Evolutionary conservation across 1,139 yeast genomes (phyloP), one percentile per base, ranked within the genome.

Genomic region (Fermentozyma sake): DNA sequence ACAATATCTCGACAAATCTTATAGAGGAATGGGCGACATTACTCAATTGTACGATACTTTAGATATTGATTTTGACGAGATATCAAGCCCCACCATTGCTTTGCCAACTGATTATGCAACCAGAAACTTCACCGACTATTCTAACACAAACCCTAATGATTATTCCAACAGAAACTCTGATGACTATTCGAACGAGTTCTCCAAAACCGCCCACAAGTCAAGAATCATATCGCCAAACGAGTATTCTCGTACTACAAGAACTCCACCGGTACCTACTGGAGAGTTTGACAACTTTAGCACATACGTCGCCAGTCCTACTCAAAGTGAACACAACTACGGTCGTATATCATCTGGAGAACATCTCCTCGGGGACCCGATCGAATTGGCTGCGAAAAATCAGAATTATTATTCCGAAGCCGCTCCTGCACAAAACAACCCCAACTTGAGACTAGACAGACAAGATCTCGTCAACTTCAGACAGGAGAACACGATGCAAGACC

Each of bases 21-120:
- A 50, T 37, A 50, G 44, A 30, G 70, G 70, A 5, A 34, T 30
- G 26, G 69, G 69, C 5, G 54, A 58, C 34, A 55, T 63, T 22
- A 27, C 46, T 13, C 43, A 45, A 27, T 56, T 63, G 33, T 61
- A 57, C 38, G 48, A 50, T 29, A 39, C 42, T 27, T 44, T 57
- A 31, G 61, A 56, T 18, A 31, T 48, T 14, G 50, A 48, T 24
- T 41, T 34, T 22, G 32, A 29, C 8, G 50, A 39, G 15, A 27
- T 43, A 19, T 38, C 35, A 33, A 45, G 48, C 16, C 55, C 58
- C 5, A 32, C 34, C 8, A 29, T 35, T 14, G 23, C 25, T 11
- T 28, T 35, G 16, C 35, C 37, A 5, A 7, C 28, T 12, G 6
- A 14, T 9, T n/a, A n/a, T n/a, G n/a, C n/a, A n/a, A n/a, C n/a